phyloP scores from a whole-genome alignment of 2,329 filamentous ascomycete genomes.

The Pseudohalonectria lignicola region DNA sequence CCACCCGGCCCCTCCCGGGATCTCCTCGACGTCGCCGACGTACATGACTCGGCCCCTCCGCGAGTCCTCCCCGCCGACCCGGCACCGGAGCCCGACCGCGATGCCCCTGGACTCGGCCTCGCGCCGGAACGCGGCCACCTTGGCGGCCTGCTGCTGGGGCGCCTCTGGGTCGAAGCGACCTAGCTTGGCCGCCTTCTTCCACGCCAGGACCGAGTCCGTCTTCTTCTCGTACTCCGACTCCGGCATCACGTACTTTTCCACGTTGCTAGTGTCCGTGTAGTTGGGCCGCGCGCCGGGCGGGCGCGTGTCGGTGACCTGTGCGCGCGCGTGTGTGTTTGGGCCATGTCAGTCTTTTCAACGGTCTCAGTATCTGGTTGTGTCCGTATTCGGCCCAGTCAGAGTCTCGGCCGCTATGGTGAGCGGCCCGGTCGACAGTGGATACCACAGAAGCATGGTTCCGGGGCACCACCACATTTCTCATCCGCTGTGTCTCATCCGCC shows the following conservation, averaged over 20 bases:
- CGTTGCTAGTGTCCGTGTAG: constrained; percentile 67
- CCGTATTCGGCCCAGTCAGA: too few species aligned
- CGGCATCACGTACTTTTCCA: constrained; percentile 89
- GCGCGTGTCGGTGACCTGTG: constrained; percentile 68
- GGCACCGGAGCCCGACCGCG: constrained; percentile 49
- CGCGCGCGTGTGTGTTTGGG: neutral
- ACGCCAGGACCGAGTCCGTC: constrained; percentile 79
- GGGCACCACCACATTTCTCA: too few species aligned
- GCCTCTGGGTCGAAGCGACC: constrained; percentile 89
- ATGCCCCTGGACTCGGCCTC: constrained; percentile 64
- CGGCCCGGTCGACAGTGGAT: too few species aligned
- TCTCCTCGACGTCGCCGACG: constrained; percentile 64
- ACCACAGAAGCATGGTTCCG: too few species aligned
- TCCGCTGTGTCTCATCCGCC: too few species aligned
- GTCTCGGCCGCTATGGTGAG: too few species aligned
- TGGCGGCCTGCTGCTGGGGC: constrained; percentile 60
- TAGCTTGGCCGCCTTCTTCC: constrained; percentile 93
- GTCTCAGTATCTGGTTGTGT: neutral
- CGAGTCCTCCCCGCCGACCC: constrained; percentile 55
- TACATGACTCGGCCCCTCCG: constrained; percentile 61
- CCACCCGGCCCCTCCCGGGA: constrained; percentile 49
- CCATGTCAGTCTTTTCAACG: neutral
- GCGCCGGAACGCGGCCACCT: constrained; percentile 54
- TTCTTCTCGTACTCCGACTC: constrained; percentile 75
- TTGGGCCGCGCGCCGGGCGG: constrained; percentile 67